Evolutionary conservation across 306 rosid species (phyloP), one percentile per base, ranked within the genome.

Genomic region (Vigna trinervia): DNA sequence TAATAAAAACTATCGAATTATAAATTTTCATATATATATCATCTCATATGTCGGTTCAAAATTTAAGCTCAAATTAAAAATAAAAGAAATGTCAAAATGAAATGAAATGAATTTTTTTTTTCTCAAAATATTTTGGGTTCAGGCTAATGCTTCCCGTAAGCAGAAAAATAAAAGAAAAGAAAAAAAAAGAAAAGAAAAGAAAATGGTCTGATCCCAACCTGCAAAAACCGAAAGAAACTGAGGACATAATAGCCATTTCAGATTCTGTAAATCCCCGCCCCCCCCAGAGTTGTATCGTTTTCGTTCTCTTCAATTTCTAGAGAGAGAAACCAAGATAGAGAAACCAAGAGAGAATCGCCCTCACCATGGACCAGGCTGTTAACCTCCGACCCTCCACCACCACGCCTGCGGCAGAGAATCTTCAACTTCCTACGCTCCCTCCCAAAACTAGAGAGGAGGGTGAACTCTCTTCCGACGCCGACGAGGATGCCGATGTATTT

Each of bases 401-500:
- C 45, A 43, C 77, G 54, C 52, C 58, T 81, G 76, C 80, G 17
- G 64, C 83, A 0, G 80, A 78, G 46, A 32, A 73, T 28, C 88
- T 69, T 48, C 14, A 57, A 9, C 54, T 48, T 46, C 80, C 85
- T 12, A 54, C 84, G 9, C 54, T 48, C 39, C 80, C 86, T 15
- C 65, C 86, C 79, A 81, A 80, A 67, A 22, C 62, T 83, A 88
- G 84, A 85, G 98, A 94, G 86, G 98, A 94, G 81, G 98, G 98
- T 81, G 98, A 94, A 76, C 84, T 90, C 22, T 88, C 92, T 46
- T 90, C 96, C 54, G 90, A 88, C 59, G 89, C 86, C 59, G 88
- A 73, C 7, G 81, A 82, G 14, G 87, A 72, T 7, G 41, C 5
- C 12, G 80, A 86, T 6, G 90, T 89, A 81, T 76, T 82, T 38